Base-by-base conservation (phyloP, 306 rosid genomes). In the Arachis hypogaea region DNA sequence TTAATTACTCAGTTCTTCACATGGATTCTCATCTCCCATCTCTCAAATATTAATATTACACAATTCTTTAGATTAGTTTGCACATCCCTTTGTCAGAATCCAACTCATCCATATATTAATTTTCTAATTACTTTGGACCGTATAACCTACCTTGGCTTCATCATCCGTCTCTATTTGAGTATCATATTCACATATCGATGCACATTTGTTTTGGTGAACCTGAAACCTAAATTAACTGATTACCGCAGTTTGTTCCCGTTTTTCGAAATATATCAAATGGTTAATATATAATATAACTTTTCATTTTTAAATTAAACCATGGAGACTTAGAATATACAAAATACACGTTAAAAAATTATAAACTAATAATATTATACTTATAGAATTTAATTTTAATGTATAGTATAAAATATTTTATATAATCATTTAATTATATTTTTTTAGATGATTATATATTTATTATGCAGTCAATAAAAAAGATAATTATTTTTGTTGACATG, bases 11-110 rank as follows among this genome's bases (percentile, higher is more conserved):
- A 72, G 59, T 77, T 74, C 66, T 52, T 88, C 93, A 84, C 90
- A 82, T 88, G 90, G 90, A 86, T 84, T 80, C 85, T 82, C 77
- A 69, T 68, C 73, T 75, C 73, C 68, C 38, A 33, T 67, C 75
- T 69, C 79, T 54, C 77, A 43, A 56, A 56, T 36, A 44, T 11
- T 14, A 60, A 22, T 43, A 76, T 66, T 58, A 71, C 30, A 75
- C 80, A 58, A 64, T 74, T 63, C 51, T 77, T 33, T 33, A 33
- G 38, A 33, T 33, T 33, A 33, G 38, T 33, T 69, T 47, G 65
- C 79, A 65, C 78, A 54, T 68, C 78, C 78, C 38, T 70, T 77
- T 65, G 82, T 80, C 78, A 73, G 79, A 84, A 51, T 77, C 76
- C 85, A 77, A 43, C 81, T 72, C 74, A 38, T 66, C 59, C 12